Percentiles rank a stretch among this genome's conserved stretches.
These are phyloP conservation scores for Hymenoscyphus linearis DNA, from an alignment of 2,329 filamentous ascomycete genomes.

Conservation along the genomic window DNA sequence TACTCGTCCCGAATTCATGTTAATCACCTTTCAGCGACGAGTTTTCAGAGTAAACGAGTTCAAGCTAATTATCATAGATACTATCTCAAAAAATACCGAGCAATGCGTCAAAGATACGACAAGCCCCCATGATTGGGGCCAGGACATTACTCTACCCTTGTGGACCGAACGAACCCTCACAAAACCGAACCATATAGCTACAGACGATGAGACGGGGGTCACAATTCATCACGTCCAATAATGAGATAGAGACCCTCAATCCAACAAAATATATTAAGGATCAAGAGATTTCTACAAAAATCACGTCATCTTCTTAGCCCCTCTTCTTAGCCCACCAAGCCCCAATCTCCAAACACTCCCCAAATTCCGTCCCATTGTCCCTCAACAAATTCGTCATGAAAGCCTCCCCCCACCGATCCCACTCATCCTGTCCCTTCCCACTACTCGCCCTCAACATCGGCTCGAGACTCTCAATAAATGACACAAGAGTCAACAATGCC, in stretches of 20 bases:
- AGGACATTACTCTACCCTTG: not conserved
- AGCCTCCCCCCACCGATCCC: conserved; percentile 82
- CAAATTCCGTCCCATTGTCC: conserved; percentile 71
- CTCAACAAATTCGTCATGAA: conserved; percentile 82
- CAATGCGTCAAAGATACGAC: conserved; percentile 72
- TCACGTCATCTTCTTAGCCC: conserved; percentile 57
- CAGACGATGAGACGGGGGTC: not conserved
- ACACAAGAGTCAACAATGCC: conserved; percentile 74
- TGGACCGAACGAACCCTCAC: not conserved
- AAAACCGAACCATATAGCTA: not conserved
- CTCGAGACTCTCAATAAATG: conserved; percentile 81
- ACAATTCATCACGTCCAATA: not conserved
- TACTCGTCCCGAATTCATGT: no score
- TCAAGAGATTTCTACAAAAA: not conserved
- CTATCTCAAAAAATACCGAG: conserved; percentile 86
- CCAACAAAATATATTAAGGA: no score
- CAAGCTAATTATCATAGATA: conserved; percentile 50
- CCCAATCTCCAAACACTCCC: conserved; percentile 80
- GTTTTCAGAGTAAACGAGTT: not conserved
- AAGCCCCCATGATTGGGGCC: conserved; percentile 17
- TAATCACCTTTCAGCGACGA: no score
- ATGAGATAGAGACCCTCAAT: no score
- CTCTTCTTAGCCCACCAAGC: conserved; percentile 92
- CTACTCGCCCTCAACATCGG: conserved; percentile 75
- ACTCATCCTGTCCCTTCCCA: conserved; percentile 85